Conservation (phyloP, 306 rosid genomes). For the Abrus pulchellus region DNA sequence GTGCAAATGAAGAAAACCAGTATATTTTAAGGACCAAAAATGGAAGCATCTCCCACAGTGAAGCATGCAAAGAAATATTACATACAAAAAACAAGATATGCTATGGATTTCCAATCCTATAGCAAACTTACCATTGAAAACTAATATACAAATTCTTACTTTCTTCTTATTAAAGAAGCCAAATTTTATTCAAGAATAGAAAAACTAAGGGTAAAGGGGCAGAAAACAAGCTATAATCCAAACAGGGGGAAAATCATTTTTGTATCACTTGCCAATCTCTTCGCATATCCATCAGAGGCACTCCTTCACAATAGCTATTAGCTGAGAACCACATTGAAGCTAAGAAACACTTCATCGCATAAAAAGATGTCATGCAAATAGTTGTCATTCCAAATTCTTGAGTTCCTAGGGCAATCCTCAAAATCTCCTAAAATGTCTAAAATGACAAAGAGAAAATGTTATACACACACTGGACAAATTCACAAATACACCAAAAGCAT, state of each 20-base stretch:
- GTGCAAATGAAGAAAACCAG: slow-evolving; percentile 10
- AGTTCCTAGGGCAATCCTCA: background rate
- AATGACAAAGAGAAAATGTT: background rate
- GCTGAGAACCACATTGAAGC: background rate
- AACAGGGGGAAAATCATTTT: too few species aligned
- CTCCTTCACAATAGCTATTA: too few species aligned
- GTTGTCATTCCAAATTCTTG: background rate
- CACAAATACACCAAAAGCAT: too few species aligned
- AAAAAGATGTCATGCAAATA: background rate
- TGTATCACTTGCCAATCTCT: too few species aligned
- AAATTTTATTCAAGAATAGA: too few species aligned
- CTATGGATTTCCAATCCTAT: background rate
- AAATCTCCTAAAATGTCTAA: slow-evolving; percentile 5
- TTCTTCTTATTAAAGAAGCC: too few species aligned
- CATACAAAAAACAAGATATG: background rate
- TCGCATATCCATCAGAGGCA: too few species aligned
- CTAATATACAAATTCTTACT: background rate
- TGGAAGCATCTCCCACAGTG: background rate
- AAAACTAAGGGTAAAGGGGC: too few species aligned
- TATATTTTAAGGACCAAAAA: slow-evolving; percentile 18
- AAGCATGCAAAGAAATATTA: background rate
- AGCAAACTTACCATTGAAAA: slow-evolving; percentile 22
- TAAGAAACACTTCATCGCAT: background rate
- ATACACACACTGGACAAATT: too few species aligned
- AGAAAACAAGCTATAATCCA: too few species aligned